Conservation (phyloP, 306 rosid genomes). For the Acacia melanoxylon region DNA sequence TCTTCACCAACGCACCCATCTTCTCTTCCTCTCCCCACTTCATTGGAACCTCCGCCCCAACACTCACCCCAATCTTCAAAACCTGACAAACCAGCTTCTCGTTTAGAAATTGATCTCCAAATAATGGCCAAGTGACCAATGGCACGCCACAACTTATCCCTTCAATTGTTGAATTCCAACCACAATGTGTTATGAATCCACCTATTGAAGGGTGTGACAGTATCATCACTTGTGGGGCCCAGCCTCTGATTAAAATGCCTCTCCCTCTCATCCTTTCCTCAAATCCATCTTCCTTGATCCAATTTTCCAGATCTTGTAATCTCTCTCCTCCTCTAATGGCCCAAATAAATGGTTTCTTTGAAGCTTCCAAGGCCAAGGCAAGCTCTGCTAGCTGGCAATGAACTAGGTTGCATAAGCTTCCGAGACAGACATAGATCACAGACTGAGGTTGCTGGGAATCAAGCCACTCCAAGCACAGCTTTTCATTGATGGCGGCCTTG, state of each 20-base stretch:
- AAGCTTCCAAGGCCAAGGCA: conserved; percentile 63
- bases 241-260: conserved; percentile 50
- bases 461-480: conserved; percentile 53
- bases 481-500: conserved; percentile 36
- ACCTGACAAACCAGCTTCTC: conserved; percentile 50
- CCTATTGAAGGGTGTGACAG: conserved; percentile 58
- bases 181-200: conserved; percentile 61
- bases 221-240: conserved; percentile 64
- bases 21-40: conserved; percentile 52
- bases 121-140: conserved; percentile 64
- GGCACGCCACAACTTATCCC: conserved; percentile 56
- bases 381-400: conserved; percentile 50
- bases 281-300: conserved; percentile 49
- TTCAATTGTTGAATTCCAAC: conserved; percentile 67
- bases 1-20: conserved; percentile 40
- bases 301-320: conserved; percentile 39
- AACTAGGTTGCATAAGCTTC: conserved; percentile 54
- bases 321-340: conserved; percentile 44
- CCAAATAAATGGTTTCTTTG: conserved; percentile 66
- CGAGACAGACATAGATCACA: conserved; percentile 64
- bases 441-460: conserved; percentile 38
- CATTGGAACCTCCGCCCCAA: conserved; percentile 46
- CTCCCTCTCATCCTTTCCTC: conserved; percentile 41
- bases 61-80: conserved; percentile 38
- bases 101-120: conserved; percentile 57